Evolutionary conservation across 2,329 filamentous ascomycete genomes (phyloP).

Genomic region (Colletotrichum sp.): DNA sequence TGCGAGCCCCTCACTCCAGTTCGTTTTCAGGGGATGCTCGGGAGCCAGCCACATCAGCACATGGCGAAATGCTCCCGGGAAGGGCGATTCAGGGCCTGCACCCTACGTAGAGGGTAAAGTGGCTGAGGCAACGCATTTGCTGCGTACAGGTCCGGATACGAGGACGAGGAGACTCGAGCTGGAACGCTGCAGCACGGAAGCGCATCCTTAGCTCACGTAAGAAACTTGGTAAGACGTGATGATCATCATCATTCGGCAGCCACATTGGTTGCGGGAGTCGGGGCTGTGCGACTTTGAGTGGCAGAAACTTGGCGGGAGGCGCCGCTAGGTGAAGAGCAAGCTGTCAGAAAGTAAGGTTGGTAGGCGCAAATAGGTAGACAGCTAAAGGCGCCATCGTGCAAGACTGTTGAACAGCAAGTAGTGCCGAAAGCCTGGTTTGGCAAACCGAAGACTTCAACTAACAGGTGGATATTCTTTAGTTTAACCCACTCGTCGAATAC

Average conservation of each 20-base stretch:
- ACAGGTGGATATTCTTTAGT: not conserved
- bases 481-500: not conserved
- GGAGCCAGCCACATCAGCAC: constrained; percentile 11
- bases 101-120: not conserved
- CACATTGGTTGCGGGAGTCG: not conserved
- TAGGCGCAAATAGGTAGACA: not conserved
- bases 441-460: not conserved
- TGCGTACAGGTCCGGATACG: constrained; percentile 8
- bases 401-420: not conserved
- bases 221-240: not conserved
- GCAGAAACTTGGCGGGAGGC: not conserved
- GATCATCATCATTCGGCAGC: not conserved
- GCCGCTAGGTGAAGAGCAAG: not conserved
- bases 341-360: not conserved
- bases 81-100: not conserved
- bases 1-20: constrained; percentile 10
- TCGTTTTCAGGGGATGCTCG: constrained; percentile 5
- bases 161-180: not conserved
- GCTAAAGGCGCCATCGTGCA: not conserved
- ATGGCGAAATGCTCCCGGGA: not conserved
- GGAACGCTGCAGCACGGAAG: not conserved
- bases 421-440: not conserved
- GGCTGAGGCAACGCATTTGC: not conserved
- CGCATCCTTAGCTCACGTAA: constrained; percentile 11
- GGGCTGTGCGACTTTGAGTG: constrained; percentile 8